Conservation (phyloP, 805 yeast species). For the Candida lessepsii region DNA sequence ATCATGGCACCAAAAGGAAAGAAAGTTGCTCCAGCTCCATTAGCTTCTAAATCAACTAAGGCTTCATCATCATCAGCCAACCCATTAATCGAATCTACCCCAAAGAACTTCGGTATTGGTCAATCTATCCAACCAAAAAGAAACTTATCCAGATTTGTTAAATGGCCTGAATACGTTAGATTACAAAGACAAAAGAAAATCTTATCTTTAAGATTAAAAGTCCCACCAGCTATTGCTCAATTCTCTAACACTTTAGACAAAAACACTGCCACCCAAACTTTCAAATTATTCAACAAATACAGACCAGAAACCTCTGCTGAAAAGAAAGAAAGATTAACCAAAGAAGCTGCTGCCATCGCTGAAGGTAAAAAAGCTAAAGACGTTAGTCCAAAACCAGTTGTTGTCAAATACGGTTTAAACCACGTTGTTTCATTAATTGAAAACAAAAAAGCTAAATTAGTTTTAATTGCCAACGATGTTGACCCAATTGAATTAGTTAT, state of each 20-base stretch:
- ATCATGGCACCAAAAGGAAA: constrained; percentile 20
- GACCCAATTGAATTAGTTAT: constrained; percentile 98
- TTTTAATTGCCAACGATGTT: constrained; percentile 96
- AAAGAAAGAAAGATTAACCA: constrained; percentile 98
- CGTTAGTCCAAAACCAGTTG: constrained; percentile 95
- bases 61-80: constrained; percentile 47
- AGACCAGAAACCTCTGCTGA: constrained; percentile 97
- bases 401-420: constrained; percentile 97
- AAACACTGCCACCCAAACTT: constrained; percentile 96
- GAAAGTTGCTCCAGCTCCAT: constrained; percentile 49
- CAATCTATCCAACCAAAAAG: constrained; percentile 94
- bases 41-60: constrained; percentile 35
- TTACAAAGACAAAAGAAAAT: constrained; percentile 99
- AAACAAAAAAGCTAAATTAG: constrained; percentile 98
- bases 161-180: constrained; percentile 99
- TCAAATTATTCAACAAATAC: constrained; percentile 98
- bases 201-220: constrained; percentile 93
- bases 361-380: constrained; percentile 97
- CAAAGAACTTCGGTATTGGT: constrained; percentile 95
- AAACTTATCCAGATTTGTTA: constrained; percentile 95
- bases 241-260: constrained; percentile 95
- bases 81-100: constrained; percentile 87
- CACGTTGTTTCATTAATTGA: constrained; percentile 96
- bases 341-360: constrained; percentile 98
- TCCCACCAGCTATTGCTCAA: constrained; percentile 98